Conservation (phyloP, 331 rosid genomes). For the Dryas integrifolia region DNA sequence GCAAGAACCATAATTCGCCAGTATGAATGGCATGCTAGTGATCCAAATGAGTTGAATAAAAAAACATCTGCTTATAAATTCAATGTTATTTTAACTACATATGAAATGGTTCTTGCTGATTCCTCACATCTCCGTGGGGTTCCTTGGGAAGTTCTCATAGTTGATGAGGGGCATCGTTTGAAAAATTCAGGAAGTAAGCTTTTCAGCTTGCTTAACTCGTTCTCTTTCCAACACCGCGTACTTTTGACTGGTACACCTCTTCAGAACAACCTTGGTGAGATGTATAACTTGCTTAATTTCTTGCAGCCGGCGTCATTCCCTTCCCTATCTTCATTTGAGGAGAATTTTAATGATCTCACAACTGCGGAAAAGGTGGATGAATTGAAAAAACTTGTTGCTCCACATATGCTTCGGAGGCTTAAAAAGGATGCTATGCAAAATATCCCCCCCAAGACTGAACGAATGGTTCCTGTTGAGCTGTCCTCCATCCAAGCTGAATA, state of each 20-base stretch:
- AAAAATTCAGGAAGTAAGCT: slow-evolving; percentile 97
- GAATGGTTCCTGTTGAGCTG: slow-evolving; percentile 98
- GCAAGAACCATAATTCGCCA: slow-evolving; percentile 91
- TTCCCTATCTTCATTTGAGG: slow-evolving; percentile 86
- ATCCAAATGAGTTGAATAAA: slow-evolving; percentile 51
- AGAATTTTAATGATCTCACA: slow-evolving; percentile 90
- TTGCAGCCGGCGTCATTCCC: slow-evolving; percentile 99
- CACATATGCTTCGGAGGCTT: slow-evolving; percentile 98
- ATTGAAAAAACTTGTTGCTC: slow-evolving; percentile 96
- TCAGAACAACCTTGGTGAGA: slow-evolving; percentile 97
- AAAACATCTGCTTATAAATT: slow-evolving; percentile 79
- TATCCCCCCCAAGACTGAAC: slow-evolving; percentile 97
- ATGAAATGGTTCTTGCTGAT: slow-evolving; percentile 98
- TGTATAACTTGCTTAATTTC: slow-evolving; percentile 98
- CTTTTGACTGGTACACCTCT: slow-evolving; percentile 98
- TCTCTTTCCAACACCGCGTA: slow-evolving; percentile 96
- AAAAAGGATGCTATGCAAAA: slow-evolving; percentile 99
- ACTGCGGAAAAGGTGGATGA: slow-evolving; percentile 95
- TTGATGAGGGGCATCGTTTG: slow-evolving; percentile 96
- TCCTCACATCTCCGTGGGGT: slow-evolving; percentile 91
- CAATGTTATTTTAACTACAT: slow-evolving; percentile 91
- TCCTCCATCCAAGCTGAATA: slow-evolving; percentile 99
- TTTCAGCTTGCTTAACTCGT: slow-evolving; percentile 89
- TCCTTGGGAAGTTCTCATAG: slow-evolving; percentile 99
- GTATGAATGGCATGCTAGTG: slow-evolving; percentile 94